Percentiles rank a stretch among this genome's conserved stretches.
These are phyloP conservation scores for Cyamopsis tetragonoloba DNA, from an alignment of 306 rosid genomes.

Conservation along the genomic window DNA sequence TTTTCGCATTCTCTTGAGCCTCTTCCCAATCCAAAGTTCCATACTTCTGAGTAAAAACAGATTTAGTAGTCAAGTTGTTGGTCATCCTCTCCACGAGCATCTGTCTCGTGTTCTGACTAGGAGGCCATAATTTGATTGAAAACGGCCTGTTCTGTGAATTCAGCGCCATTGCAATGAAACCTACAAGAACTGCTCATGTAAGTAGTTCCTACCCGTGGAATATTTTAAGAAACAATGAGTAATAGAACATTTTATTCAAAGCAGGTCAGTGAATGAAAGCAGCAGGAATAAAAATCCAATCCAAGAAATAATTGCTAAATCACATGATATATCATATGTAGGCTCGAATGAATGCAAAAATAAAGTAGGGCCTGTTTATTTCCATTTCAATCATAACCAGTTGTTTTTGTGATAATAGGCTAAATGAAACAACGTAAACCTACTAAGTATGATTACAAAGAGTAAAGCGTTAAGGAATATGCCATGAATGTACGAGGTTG, in stretches of 20 bases:
- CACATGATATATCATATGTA: slow-evolving; percentile 8
- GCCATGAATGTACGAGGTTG: background rate
- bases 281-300: background rate
- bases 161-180: slow-evolving; percentile 55
- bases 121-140: slow-evolving; percentile 96
- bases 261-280: background rate
- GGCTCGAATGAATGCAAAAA: slow-evolving; percentile 11
- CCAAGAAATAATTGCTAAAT: background rate
- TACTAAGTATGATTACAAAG: background rate
- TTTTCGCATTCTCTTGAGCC: slow-evolving; percentile 80
- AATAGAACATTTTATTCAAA: background rate
- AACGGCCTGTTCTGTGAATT: slow-evolving; percentile 58
- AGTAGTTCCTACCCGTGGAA: background rate
- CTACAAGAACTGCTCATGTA: slow-evolving; percentile 26
- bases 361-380: slow-evolving; percentile 8
- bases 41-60: slow-evolving; percentile 85
- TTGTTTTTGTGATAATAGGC: background rate
- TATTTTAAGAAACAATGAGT: background rate
- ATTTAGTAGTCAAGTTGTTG: slow-evolving; percentile 64
- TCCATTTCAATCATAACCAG: slow-evolving; percentile 12
- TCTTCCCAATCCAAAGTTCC: slow-evolving; percentile 63
- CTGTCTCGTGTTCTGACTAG: slow-evolving; percentile 84
- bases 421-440: background rate
- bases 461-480: background rate
- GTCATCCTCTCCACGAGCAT: slow-evolving; percentile 84